phyloP scores from a whole-genome alignment of 257 asterid genomes.

The Solanum corneliomulleri region DNA sequence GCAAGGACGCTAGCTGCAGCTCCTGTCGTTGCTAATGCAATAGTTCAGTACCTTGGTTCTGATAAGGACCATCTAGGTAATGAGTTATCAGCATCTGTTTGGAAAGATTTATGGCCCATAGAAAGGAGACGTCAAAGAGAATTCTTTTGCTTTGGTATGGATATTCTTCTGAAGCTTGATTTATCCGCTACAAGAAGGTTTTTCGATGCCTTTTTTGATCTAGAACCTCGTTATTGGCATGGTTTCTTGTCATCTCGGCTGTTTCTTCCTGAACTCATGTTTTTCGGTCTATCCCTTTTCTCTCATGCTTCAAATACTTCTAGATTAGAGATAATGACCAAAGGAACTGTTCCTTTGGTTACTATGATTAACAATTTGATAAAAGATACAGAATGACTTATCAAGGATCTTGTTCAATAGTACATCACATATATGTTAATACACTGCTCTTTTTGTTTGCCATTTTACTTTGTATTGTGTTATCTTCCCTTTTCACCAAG shows the following conservation, averaged over 20 bases:
- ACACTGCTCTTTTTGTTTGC: not conserved
- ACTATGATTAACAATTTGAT: constrained; percentile 69
- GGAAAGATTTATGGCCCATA: constrained; percentile 95
- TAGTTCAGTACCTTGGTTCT: constrained; percentile 54
- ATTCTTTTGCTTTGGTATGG: constrained; percentile 97
- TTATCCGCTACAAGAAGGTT: constrained; percentile 76
- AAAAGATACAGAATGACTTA: constrained; percentile 41
- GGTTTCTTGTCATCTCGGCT: constrained; percentile 90
- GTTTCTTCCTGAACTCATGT: constrained; percentile 70
- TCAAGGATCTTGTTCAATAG: not conserved
- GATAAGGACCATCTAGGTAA: constrained; percentile 30
- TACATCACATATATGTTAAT: not conserved
- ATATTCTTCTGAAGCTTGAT: constrained; percentile 80
- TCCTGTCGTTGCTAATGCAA: constrained; percentile 78
- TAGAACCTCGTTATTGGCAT: constrained; percentile 95
- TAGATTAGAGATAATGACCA: constrained; percentile 83
- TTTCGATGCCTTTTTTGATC: constrained; percentile 76
- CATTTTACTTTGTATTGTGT: not conserved
- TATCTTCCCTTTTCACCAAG: not conserved
- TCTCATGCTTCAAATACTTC: constrained; percentile 63
- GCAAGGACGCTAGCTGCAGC: constrained; percentile 98
- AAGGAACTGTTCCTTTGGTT: constrained; percentile 78
- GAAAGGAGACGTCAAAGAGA: constrained; percentile 95
- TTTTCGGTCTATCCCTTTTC: constrained; percentile 78
- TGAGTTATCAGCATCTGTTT: constrained; percentile 59